Evolutionary conservation across 1,139 yeast genomes (phyloP).

Genomic region (Lizanozyma gosingica): DNA sequence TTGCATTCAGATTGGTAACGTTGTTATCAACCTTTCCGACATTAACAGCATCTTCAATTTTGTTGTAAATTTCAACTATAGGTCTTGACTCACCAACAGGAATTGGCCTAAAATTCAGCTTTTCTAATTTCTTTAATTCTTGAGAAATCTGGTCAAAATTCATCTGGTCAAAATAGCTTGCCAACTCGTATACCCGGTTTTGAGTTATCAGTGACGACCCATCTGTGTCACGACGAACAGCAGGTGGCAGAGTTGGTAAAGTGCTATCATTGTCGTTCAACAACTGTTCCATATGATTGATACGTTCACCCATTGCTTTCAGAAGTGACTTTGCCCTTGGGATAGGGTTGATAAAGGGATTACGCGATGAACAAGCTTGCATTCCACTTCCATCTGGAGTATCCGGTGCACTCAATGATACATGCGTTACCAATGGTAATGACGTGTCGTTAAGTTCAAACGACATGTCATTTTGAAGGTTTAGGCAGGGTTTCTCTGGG

Average conservation of each 20-base stretch:
- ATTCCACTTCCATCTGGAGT: background rate
- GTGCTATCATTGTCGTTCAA: constrained; percentile 1
- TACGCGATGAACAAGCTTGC: background rate
- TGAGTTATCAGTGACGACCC: constrained; percentile 6
- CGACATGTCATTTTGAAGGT: no score
- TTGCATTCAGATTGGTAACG: no score
- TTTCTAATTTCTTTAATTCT: constrained; percentile 69
- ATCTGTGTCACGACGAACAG: background rate
- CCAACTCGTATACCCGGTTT: constrained; percentile 49
- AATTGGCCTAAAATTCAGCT: constrained; percentile 59
- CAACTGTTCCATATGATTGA: constrained; percentile 2
- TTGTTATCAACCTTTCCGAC: constrained; percentile 24
- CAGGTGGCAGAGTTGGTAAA: background rate
- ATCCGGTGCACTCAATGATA: no score
- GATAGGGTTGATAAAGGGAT: background rate
- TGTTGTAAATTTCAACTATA: constrained; percentile 83
- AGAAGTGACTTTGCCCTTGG: background rate
- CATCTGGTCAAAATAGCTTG: constrained; percentile 63
- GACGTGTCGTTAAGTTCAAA: background rate
- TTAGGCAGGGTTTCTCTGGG: no score
- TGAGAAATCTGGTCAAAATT: constrained; percentile 75
- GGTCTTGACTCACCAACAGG: constrained; percentile 78
- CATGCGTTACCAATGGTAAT: no score
- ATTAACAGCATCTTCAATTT: constrained; percentile 80
- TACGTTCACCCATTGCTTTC: background rate